Conservation (phyloP, 768 basidiomycete genomes). For the Exsudoporus frostii region DNA sequence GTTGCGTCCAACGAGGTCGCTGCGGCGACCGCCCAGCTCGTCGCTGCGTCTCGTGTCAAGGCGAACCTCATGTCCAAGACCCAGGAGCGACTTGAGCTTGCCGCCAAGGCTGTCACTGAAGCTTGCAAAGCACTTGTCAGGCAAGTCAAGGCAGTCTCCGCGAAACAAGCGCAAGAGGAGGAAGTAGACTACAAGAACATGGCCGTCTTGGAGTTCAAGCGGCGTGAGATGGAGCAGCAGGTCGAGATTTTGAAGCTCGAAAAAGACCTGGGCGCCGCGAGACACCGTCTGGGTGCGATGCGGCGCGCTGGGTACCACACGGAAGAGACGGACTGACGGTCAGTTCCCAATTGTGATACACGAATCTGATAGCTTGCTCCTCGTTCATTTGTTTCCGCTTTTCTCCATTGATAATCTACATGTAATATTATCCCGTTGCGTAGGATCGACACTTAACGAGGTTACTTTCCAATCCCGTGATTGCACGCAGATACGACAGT, state of each 20-base stretch:
- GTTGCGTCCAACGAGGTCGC: constrained; percentile 99
- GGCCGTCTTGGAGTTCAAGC: constrained; percentile 95
- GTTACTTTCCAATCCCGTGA: not conserved
- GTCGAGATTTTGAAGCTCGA: constrained; percentile 97
- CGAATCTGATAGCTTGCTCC: not conserved
- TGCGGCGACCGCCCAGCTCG: constrained; percentile 94
- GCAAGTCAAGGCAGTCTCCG: constrained; percentile 94
- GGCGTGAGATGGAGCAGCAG: constrained; percentile 97
- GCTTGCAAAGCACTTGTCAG: constrained; percentile 95
- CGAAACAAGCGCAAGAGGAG: constrained; percentile 75
- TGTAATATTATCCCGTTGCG: constrained; percentile 21
- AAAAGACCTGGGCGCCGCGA: constrained; percentile 88
- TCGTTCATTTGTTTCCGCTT: constrained; percentile 6
- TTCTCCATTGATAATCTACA: constrained; percentile 20
- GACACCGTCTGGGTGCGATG: constrained; percentile 80
- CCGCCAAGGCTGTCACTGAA: constrained; percentile 96
- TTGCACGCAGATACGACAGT: not conserved
- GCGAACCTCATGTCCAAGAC: constrained; percentile 98
- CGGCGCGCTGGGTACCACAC: constrained; percentile 88
- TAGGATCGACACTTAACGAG: not conserved
- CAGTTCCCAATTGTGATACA: not conserved
- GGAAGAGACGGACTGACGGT: constrained; percentile 65
- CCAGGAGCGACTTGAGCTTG: constrained; percentile 92
- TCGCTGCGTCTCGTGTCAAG: constrained; percentile 97
- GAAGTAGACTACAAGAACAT: constrained; percentile 86